Percentiles rank a stretch among this genome's conserved stretches.
These are phyloP conservation scores for Dendrobium huoshanense DNA, from an alignment of 106 monocot species.

Conservation along the genomic window DNA sequence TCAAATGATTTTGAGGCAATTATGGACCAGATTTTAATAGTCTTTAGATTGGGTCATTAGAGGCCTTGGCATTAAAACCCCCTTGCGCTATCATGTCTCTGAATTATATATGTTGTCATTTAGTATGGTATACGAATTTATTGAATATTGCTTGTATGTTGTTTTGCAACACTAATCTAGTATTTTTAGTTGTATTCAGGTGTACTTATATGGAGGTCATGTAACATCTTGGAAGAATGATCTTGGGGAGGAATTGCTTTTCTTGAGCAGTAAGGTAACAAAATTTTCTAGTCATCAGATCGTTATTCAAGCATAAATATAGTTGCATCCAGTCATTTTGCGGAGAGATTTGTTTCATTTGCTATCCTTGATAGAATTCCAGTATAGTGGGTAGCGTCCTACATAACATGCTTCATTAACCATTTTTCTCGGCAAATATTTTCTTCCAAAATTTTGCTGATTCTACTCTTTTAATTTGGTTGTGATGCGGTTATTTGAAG, in stretches of 20 bases:
- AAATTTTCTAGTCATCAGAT: conserved; percentile 10
- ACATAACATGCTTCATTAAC: not conserved
- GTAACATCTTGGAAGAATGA: conserved; percentile 80
- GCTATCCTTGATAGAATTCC: not conserved
- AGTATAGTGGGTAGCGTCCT: not conserved
- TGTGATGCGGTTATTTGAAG: too few species aligned
- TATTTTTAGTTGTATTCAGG: conserved; percentile 18
- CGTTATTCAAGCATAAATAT: not conserved
- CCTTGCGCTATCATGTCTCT: not conserved
- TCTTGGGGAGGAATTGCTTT: conserved; percentile 56
- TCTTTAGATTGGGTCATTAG: too few species aligned
- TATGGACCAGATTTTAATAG: too few species aligned
- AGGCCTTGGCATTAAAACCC: too few species aligned
- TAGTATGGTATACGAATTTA: not conserved
- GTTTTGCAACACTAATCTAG: not conserved
- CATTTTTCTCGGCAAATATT: not conserved
- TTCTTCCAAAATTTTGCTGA: too few species aligned
- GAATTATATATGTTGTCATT: not conserved
- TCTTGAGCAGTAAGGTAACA: conserved; percentile 55
- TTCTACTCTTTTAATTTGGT: too few species aligned
- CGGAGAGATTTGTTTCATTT: not conserved
- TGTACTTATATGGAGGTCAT: conserved; percentile 60
- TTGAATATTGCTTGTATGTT: not conserved
- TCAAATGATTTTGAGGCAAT: too few species aligned
- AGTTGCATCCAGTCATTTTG: too few species aligned